phyloP scores from a whole-genome alignment of 148 eudicot genomes.

The Polygonum aviculare region DNA sequence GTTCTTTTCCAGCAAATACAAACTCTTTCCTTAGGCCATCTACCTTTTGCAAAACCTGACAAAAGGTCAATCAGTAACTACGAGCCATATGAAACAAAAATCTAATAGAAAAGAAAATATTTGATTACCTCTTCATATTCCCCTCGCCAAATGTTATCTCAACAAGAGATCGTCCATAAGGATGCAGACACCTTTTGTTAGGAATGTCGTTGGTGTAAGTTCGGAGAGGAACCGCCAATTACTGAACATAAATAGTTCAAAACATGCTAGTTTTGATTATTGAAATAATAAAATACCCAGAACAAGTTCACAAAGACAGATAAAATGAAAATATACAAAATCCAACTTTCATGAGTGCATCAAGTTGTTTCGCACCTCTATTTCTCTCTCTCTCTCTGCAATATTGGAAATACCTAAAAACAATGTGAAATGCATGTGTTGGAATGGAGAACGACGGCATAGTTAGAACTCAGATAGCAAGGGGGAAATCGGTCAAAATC shows the following conservation, averaged over 20 bases:
- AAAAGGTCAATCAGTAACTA: background rate
- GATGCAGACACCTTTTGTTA: conserved; percentile 54
- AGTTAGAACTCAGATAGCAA: background rate
- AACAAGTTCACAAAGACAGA: background rate
- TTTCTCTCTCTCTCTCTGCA: conserved; percentile 95
- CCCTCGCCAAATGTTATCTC: conserved; percentile 7
- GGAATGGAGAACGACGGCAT: background rate
- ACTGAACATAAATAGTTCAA: conserved; percentile 32
- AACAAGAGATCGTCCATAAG: conserved; percentile 4
- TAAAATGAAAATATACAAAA: too few species aligned
- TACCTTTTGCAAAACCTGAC: conserved; percentile 67
- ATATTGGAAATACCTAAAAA: conserved; percentile 74
- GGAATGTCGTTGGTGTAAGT: conserved; percentile 70
- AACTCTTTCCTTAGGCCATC: conserved; percentile 79
- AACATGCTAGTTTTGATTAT: background rate
- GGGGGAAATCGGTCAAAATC: background rate
- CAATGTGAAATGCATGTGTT: conserved; percentile 18
- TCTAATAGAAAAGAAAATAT: background rate
- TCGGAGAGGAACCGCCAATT: conserved; percentile 79
- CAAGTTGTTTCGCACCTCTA: conserved; percentile 96
- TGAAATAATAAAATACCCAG: background rate
- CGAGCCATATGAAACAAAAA: too few species aligned
- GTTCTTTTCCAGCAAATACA: conserved; percentile 76
- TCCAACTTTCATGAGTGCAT: conserved; percentile 87
- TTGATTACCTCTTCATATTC: conserved; percentile 6